Conservation (phyloP, 495 filamentous ascomycete genomes). For the Hypoxylon intermedium region DNA sequence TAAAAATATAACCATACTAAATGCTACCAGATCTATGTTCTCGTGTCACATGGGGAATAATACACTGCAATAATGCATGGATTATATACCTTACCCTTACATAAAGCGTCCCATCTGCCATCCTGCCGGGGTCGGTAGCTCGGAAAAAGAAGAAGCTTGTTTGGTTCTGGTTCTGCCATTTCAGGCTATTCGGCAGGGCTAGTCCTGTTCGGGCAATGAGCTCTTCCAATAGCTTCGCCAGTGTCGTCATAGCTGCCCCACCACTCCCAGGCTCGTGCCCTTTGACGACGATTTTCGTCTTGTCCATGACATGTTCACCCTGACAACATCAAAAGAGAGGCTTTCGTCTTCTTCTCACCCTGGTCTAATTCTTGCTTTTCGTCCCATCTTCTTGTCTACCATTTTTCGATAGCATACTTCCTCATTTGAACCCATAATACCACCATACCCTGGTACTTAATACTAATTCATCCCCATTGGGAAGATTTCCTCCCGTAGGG, state of each 20-base stretch:
- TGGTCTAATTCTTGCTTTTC: slow-evolving; percentile 1
- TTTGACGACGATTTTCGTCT: slow-evolving; percentile 28
- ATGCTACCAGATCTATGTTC: too few relatives aligned
- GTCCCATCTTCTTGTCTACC: neutral
- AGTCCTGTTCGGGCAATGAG: slow-evolving; percentile 25
- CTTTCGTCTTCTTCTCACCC: slow-evolving; percentile 7
- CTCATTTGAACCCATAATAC: neutral
- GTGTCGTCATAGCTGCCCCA: slow-evolving; percentile 35
- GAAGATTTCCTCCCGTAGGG: neutral
- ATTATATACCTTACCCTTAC: too few relatives aligned
- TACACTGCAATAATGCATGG: too few relatives aligned
- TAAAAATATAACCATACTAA: too few relatives aligned
- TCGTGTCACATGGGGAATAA: too few relatives aligned
- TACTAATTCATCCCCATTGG: neutral
- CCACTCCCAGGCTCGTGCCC: slow-evolving; percentile 5
- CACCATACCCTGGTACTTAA: neutral
- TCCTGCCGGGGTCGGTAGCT: neutral
- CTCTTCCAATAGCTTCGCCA: slow-evolving; percentile 36
- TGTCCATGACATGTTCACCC: slow-evolving; percentile 13
- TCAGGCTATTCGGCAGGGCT: slow-evolving; percentile 26
- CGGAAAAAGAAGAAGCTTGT: neutral
- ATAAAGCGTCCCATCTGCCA: too few relatives aligned
- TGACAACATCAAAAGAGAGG: slow-evolving; percentile 2
- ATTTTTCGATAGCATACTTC: neutral
- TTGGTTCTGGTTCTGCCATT: neutral